Percentiles rank a stretch among this genome's conserved stretches.
Evolutionary conservation across 768 basidiomycete genomes (phyloP).

Genomic region (Amyloporia xantha): DNA sequence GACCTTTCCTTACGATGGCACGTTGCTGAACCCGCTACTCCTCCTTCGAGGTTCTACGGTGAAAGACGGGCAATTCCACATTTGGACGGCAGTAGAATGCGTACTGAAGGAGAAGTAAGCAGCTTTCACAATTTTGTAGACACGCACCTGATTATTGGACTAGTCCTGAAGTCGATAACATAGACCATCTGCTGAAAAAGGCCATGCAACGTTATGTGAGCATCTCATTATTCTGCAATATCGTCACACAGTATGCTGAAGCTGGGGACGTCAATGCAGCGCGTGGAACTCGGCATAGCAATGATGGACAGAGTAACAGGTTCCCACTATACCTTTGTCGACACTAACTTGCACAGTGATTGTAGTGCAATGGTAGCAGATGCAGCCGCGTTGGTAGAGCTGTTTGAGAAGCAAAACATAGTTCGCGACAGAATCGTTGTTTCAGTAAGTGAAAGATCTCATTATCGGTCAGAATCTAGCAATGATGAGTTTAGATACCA

Average conservation of each 20-base stretch:
- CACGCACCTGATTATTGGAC: background rate
- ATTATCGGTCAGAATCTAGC: background rate
- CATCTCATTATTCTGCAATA: background rate
- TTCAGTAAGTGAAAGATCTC: constrained; percentile 33
- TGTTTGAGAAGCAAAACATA: constrained; percentile 37
- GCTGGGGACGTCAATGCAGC: no score
- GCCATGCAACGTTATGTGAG: constrained; percentile 28
- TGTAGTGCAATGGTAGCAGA: constrained; percentile 32
- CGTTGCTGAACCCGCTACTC: background rate
- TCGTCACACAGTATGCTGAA: no score
- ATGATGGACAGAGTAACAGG: constrained; percentile 40
- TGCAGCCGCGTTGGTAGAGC: constrained; percentile 33
- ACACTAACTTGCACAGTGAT: constrained; percentile 39
- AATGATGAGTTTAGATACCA: constrained; percentile 36
- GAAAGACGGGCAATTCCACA: background rate
- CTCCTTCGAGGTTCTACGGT: background rate
- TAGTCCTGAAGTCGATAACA: background rate
- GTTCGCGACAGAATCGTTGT: constrained; percentile 37
- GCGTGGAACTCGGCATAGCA: constrained; percentile 43
- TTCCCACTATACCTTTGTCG: constrained; percentile 44
- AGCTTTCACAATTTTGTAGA: background rate
- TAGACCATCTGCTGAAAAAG: background rate
- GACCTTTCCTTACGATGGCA: background rate
- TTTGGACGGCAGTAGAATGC: background rate
- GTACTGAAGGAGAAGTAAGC: background rate